Conservation (phyloP, 2,329 filamentous ascomycete genomes). For the Alternaria angustiovoidea region DNA sequence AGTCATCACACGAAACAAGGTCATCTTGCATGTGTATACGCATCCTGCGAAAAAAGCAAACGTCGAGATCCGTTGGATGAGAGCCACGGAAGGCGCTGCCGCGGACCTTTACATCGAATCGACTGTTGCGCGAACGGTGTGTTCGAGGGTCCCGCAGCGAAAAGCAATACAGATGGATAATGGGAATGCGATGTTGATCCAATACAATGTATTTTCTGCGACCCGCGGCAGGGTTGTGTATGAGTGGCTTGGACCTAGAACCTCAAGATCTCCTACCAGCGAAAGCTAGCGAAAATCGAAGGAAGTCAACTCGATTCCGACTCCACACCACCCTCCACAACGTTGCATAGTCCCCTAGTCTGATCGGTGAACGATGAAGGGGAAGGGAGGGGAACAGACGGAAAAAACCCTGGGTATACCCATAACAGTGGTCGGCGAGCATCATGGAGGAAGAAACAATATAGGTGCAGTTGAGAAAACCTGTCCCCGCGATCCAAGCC, state of each 20-base stretch:
- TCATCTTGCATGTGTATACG: background rate
- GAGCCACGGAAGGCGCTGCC: background rate
- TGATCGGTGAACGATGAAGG: slow-evolving; percentile 6
- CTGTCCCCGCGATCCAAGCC: background rate
- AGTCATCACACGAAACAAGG: slow-evolving; percentile 9
- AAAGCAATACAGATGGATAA: slow-evolving; percentile 2
- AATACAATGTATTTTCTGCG: background rate
- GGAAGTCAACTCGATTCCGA: background rate
- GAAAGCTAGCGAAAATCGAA: background rate
- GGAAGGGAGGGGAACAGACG: background rate
- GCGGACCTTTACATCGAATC: background rate
- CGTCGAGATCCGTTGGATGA: background rate
- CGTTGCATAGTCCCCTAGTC: background rate
- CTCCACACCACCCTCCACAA: slow-evolving; percentile 6
- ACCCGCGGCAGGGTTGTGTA: background rate
- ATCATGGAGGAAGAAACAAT: background rate
- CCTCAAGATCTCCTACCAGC: background rate
- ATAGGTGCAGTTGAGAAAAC: background rate
- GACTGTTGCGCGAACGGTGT: slow-evolving; percentile 8
- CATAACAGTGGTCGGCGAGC: background rate
- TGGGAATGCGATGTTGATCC: background rate
- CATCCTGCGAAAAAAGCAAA: slow-evolving; percentile 1
- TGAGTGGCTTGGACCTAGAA: slow-evolving; percentile 2
- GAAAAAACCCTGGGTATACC: background rate
- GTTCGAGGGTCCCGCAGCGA: background rate